Conservation (phyloP, 2,329 filamentous ascomycete species). For the Tolypocladium nubicola region DNA sequence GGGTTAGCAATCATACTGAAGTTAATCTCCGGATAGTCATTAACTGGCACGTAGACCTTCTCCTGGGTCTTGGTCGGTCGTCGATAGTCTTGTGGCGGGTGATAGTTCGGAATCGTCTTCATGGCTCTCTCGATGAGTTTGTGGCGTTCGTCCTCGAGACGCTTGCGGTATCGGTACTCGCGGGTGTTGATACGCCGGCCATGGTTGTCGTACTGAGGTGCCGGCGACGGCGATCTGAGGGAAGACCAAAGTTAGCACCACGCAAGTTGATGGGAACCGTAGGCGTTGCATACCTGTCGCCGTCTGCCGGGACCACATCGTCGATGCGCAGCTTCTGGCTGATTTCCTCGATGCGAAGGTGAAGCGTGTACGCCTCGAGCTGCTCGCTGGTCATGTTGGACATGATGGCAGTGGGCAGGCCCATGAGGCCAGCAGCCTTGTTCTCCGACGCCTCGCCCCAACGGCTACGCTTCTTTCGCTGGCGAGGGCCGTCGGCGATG, state of each 20-base stretch:
- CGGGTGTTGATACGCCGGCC: conserved; percentile 98
- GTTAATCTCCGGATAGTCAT: conserved; percentile 99
- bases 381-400: conserved; percentile 98
- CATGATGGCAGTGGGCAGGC: conserved; percentile 88
- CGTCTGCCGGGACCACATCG: conserved; percentile 94
- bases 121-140: conserved; percentile 98
- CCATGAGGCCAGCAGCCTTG: conserved; percentile 97
- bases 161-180: conserved; percentile 97
- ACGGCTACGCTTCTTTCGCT: conserved; percentile 95
- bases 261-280: not conserved
- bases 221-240: conserved; percentile 79
- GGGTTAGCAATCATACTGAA: conserved; percentile 99
- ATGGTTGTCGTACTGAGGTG: conserved; percentile 98
- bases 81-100: conserved; percentile 95
- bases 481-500: conserved; percentile 65
- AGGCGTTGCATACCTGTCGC: conserved; percentile 62
- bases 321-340: conserved; percentile 98
- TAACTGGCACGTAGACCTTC: conserved; percentile 99
- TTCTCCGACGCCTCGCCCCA: conserved; percentile 98
- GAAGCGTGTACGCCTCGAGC: conserved; percentile 91
- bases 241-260: conserved; percentile 7
- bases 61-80: conserved; percentile 99
- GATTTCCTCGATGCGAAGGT: conserved; percentile 97
- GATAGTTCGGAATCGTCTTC: conserved; percentile 99
- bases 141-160: conserved; percentile 95